Evolutionary conservation across 1,284 basidiomycete species (phyloP).

Genomic region (Singerocomus inundabilis): DNA sequence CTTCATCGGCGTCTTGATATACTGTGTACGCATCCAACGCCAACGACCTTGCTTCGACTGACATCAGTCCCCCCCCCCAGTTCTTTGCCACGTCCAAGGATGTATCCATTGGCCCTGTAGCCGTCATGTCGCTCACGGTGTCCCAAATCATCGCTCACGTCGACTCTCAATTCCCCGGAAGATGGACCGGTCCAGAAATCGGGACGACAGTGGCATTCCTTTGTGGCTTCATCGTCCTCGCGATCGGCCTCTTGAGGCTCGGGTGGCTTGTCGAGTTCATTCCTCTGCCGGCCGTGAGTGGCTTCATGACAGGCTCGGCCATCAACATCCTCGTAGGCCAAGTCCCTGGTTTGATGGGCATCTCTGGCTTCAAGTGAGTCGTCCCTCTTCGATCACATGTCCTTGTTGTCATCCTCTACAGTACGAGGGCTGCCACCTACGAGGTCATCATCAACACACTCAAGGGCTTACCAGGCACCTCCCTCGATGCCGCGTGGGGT

Average conservation of each 20-base stretch:
- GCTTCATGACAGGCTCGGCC: conserved; percentile 91
- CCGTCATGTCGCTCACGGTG: conserved; percentile 95
- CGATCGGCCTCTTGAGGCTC: conserved; percentile 86
- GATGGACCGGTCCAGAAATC: conserved; percentile 71
- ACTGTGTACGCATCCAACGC: conserved; percentile 59
- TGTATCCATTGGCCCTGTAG: conserved; percentile 93
- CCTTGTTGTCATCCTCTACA: conserved; percentile 28
- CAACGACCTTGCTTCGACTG: conserved; percentile 9
- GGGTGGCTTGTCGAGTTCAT: conserved; percentile 98
- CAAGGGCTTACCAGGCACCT: conserved; percentile 73
- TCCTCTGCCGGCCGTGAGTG: conserved; percentile 86
- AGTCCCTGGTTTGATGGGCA: conserved; percentile 83
- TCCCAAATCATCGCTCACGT: conserved; percentile 78
- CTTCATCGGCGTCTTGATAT: too few relatives aligned
- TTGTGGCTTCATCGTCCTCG: conserved; percentile 91
- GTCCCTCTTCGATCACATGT: background rate
- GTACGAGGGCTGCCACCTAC: conserved; percentile 84
- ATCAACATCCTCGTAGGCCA: conserved; percentile 87
- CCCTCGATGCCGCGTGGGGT: conserved; percentile 89
- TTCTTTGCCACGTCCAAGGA: conserved; percentile 95
- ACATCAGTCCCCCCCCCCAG: conserved; percentile 39
- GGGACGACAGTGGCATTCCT: conserved; percentile 87
- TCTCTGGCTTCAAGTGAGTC: conserved; percentile 75
- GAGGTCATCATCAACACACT: conserved; percentile 89
- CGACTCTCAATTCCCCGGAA: conserved; percentile 46